Evolutionary conservation across 2,329 filamentous ascomycete species (phyloP), one percentile per base, ranked within the genome.

Genomic region (Ceratocystis papillata): DNA sequence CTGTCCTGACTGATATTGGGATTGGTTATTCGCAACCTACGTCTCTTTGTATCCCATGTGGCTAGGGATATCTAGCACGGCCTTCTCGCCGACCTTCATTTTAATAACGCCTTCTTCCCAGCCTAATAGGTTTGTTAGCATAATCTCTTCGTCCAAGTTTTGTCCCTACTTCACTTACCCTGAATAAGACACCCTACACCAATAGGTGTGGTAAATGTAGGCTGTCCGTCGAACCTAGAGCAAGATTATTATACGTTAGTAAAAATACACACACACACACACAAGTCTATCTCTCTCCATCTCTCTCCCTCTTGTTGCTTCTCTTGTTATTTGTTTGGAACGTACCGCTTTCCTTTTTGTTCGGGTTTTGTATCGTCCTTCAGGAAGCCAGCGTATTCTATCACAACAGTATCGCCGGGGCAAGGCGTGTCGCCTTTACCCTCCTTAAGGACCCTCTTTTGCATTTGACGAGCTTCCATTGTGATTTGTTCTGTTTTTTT

Each of bases 81-180:
- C 87, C 80, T 89, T 93, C 83, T 97, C 93, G 75, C 93, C 92
- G 67, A 96, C 80, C 74, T 87, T 87, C 93, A 99, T 96, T 74
- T 84, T 80, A 62, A 80, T 78, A 64, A 97, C 91, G 70, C 88
- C 92, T 77, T 96, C 86, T 73, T 90, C 91, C 90, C 84, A 95
- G 71, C 85, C 89, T 91, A 50, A 37, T 44, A 22, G 25, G 15
- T 25, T 33, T 63, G 57, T 63, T 48, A 17, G 25, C 10, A 15
- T 41, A 12, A 15, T 12, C 37, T 41, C 37, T 53, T n/a, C 2
- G 48, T 25, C 3, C n/a, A 8, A 22, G 17, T 12, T 15, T 55
- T 15, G 20, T 6, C 12, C n/a, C 50, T 15, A 30, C 20, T 15
- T 25, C 65, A 71, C 77, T 69, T 81, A 94, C 92, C 93, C 79